Conservation (phyloP, 208 protist species). For the Dictyostelium gargantuum region DNA sequence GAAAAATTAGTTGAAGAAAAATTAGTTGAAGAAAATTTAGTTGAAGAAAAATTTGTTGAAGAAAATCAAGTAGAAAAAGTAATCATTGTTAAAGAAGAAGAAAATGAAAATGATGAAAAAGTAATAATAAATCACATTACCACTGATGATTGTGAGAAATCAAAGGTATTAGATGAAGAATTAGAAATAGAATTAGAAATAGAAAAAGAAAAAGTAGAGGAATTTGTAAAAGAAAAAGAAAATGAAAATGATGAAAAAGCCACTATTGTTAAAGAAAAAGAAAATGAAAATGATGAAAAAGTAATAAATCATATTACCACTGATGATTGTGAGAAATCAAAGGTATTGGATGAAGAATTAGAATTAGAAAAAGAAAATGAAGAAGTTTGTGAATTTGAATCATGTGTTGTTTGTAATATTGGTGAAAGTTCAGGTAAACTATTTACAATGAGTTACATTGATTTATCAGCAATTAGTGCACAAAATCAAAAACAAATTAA, state of each 20-base stretch:
- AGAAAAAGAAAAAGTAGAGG: neutral
- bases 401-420: constrained; percentile 13
- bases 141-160: no score
- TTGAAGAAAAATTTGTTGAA: neutral
- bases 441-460: constrained; percentile 43
- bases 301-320: neutral
- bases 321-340: no score
- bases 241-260: neutral
- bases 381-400: neutral
- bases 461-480: neutral
- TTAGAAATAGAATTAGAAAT: neutral
- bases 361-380: neutral
- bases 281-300: neutral
- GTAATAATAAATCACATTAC: no score
- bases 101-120: neutral
- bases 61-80: no score
- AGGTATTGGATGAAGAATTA: neutral
- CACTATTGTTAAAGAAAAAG: neutral
- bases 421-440: neutral
- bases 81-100: neutral
- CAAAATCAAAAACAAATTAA: neutral
- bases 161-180: no score
- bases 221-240: neutral
- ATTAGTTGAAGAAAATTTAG: neutral
- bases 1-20: neutral